phyloP scores from a whole-genome alignment of 768 basidiomycete species.

The Tricholomella constricta region DNA sequence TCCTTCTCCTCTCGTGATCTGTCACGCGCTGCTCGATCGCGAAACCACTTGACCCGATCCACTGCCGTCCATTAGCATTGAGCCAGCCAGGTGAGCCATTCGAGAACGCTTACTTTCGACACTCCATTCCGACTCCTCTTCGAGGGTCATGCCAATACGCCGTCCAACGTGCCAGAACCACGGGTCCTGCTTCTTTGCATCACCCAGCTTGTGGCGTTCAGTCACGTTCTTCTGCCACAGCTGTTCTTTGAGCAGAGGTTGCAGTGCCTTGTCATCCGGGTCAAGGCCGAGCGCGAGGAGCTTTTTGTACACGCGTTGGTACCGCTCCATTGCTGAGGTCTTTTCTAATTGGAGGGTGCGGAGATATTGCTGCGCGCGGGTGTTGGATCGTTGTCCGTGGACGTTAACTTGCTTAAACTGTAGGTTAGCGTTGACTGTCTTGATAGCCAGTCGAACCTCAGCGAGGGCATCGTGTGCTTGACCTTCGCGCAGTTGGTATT shows the following conservation, averaged over 20 bases:
- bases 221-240: constrained; percentile 20
- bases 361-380: constrained; percentile 22
- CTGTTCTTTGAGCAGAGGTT: constrained; percentile 17
- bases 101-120: constrained; percentile 23
- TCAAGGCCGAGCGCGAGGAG: constrained; percentile 17
- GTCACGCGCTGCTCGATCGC: constrained; percentile 24
- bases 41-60: constrained; percentile 29
- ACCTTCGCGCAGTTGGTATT: constrained; percentile 25
- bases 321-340: constrained; percentile 17
- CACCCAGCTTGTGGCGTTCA: constrained; percentile 18
- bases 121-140: constrained; percentile 22
- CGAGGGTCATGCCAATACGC: constrained; percentile 13
- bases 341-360: constrained; percentile 16
- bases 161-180: constrained; percentile 25
- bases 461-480: constrained; percentile 30
- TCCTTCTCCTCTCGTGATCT: constrained; percentile 28
- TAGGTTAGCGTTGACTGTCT: constrained; percentile 21
- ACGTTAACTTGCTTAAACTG: constrained; percentile 22
- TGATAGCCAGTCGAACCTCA: constrained; percentile 21
- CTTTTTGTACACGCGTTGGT: constrained; percentile 10
- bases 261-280: constrained; percentile 13
- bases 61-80: constrained; percentile 9
- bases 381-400: constrained; percentile 24
- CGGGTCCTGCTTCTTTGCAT: constrained; percentile 19
- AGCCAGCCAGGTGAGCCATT: background rate